These are phyloP conservation scores for Puccinia polysora DNA, from an alignment of 1,284 basidiomycete genomes.

Conservation along the genomic window DNA sequence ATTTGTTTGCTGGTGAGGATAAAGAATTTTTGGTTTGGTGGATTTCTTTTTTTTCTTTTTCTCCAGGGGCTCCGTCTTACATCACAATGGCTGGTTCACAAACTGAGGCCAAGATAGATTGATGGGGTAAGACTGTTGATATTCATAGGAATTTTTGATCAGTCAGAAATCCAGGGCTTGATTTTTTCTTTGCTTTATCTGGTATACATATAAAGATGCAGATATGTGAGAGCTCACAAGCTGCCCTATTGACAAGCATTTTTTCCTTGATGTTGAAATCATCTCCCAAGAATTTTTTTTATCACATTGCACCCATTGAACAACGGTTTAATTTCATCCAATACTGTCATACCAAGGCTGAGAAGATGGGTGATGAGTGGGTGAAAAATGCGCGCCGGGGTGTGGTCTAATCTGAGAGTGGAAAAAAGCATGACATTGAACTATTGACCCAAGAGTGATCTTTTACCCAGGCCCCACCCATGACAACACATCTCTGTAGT, in stretches of 20 bases:
- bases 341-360: background rate
- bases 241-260: slow-evolving; percentile 57
- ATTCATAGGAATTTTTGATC: background rate
- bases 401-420: background rate
- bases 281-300: slow-evolving; percentile 58
- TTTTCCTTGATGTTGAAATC: slow-evolving; percentile 60
- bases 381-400: background rate
- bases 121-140: slow-evolving; percentile 11
- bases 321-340: slow-evolving; percentile 59
- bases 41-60: no score
- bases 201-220: background rate
- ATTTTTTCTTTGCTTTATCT: background rate
- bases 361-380: background rate
- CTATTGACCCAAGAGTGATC: slow-evolving; percentile 58
- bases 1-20: background rate
- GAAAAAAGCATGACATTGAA: slow-evolving; percentile 54
- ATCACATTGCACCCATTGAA: slow-evolving; percentile 57
- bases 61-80: no score
- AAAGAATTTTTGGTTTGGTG: background rate
- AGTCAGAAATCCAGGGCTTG: background rate
- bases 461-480: slow-evolving; percentile 56
- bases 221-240: slow-evolving; percentile 30
- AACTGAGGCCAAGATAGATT: slow-evolving; percentile 21
- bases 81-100: background rate
- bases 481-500: slow-evolving; percentile 58